phyloP scores from a whole-genome alignment of 75 land plant species.

The Pinus albicaulis region DNA sequence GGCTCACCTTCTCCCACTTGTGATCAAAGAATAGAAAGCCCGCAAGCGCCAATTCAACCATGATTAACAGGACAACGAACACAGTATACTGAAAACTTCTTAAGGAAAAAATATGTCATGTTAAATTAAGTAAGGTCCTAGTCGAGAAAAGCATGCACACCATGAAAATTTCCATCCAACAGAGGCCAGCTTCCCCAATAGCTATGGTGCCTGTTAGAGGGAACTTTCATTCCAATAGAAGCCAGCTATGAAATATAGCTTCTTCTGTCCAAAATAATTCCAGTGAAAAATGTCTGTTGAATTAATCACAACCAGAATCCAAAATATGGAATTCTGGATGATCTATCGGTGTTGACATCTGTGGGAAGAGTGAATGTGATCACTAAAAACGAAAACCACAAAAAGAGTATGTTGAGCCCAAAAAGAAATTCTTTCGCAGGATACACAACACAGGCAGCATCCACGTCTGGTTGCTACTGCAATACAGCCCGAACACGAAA shows the following conservation, averaged over 20 bases:
- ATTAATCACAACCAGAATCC: neutral
- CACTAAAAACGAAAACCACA: neutral
- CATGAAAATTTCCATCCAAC: neutral
- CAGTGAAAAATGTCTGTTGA: neutral
- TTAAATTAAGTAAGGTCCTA: neutral
- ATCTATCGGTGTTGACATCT: neutral
- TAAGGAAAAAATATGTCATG: slow-evolving; percentile 11
- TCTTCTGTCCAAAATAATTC: neutral
- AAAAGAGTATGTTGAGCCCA: neutral
- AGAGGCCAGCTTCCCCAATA: neutral
- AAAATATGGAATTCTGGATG: neutral
- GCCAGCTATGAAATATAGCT: neutral
- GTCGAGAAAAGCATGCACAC: neutral
- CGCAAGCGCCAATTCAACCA: slow-evolving; percentile 72
- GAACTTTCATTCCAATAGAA: neutral
- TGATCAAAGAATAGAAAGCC: slow-evolving; percentile 85
- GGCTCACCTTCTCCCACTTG: slow-evolving; percentile 75
- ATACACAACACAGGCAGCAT: slow-evolving; percentile 95
- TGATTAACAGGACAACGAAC: slow-evolving; percentile 60
- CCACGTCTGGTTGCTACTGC: slow-evolving; percentile 71
- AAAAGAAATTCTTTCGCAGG: slow-evolving; percentile 21
- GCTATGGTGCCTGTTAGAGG: neutral
- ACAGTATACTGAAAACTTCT: slow-evolving; percentile 58
- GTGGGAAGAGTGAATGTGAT: neutral
- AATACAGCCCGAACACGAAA: slow-evolving; percentile 81